Base-by-base conservation (phyloP, 352 stramenopile species). In the Globisporangium alternatum region DNA sequence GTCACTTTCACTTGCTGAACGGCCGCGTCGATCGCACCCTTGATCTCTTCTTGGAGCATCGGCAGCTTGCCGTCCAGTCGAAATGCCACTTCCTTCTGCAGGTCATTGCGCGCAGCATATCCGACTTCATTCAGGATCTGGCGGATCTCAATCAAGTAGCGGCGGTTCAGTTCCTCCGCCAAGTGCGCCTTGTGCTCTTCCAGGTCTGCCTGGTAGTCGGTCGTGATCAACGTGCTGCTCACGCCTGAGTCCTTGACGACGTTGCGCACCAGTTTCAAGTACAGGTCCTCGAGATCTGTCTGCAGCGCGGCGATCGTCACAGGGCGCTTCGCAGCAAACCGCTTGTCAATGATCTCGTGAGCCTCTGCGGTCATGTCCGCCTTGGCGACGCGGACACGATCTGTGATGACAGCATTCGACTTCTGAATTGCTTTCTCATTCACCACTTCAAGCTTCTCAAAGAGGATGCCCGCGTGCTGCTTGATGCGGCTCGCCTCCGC, bases 371-470 rank as follows among this genome's bases (percentile, higher is more conserved):
- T 90, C 76, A 93, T 83, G 5, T 78, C 66, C 6, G 61, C 64
- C 56, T 93, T 93, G 7, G 75, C 78, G 41, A 66, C 68, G 12
- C 73, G 82, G 3, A 91, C 66, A 19, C 75, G 66, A 33, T 93
- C 79, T 35, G 73, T 80, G 59, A 91, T 64, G 10, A 69, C 66
- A 25, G 72, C 69, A 19, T 75, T 82, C 1, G 79, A 78, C 45
- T 82, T 82, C 19, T 90, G 80, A 49, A 91, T 80, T 15, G 81
- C 78, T 54, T 88, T 88, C 30, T 89, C 82, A 33, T 93, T 93
- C 2, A 73, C 66, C 9, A 93, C 80, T 30, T 90, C 79, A 10
- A 93, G 64, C 49, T 86, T 88, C 56, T 91, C 82, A 66, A 90
- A 91, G 28, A 93, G 57, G 8, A 90, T 74, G 15, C 44, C 75